Base-by-base conservation (phyloP, 306 rosid species). In the Vigna unguiculata region DNA sequence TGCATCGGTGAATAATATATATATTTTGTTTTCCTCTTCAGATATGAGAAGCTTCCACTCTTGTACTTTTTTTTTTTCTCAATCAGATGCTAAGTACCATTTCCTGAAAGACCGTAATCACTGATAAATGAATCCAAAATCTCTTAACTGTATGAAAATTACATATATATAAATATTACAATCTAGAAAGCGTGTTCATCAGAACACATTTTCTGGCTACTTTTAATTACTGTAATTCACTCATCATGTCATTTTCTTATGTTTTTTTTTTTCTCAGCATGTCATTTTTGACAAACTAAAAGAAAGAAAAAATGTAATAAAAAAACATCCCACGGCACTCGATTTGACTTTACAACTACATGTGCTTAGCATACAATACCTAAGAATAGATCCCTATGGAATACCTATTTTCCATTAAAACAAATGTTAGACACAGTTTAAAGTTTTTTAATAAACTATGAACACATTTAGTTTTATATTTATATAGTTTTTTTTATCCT, bases 271-370 rank as follows among this genome's bases (percentile, higher is more conserved):
- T 40, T 3, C 43, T 22, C n/a, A 36, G 85, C 83, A 80, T 76
- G 75, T 74, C 80, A 64, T 60, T 51, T 74, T 65, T 88, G 84
- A 84, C 87, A 76, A 82, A 67, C 30, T 4, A 72, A 52, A 66
- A 10, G 5, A 62, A 38, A 46, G 55, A 54, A 74, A 74, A 80
- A 63, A 46, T 40, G 16, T 8, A 21, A 72, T 32, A 38, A 30
- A 38, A 3, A 79, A 71, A 71, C 28, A 60, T 46, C 74, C 17
- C 52, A 36, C 74, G 69, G 41, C 69, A 69, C 73, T 77, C 72
- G 38, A 59, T 78, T 85, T 89, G 88, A 88, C 92, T 78, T 74
- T 58, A 45, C 34, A 83, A 69, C 53, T 54, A 74, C 87, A 76
- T 82, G 85, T 79, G 90, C 86, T 34, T 19, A 32, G 69, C 71